Evolutionary conservation across 331 rosid genomes (phyloP).

Genomic region (Quercus lobata): DNA sequence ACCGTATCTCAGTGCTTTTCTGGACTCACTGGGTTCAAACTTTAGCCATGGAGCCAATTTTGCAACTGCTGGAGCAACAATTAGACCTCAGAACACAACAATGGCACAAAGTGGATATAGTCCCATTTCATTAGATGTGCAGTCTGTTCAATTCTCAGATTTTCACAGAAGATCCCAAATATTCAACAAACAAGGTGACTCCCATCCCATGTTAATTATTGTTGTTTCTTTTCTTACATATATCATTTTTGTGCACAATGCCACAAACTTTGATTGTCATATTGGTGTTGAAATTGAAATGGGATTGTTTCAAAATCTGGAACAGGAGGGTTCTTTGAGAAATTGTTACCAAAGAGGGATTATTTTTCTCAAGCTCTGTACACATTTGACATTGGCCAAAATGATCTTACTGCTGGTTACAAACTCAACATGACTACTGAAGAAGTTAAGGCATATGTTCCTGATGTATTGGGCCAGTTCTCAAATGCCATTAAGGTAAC

Average conservation of each 20-base stretch:
- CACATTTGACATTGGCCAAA: constrained; percentile 79
- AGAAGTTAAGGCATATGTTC: constrained; percentile 59
- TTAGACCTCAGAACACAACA: constrained; percentile 66
- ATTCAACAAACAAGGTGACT: constrained; percentile 43
- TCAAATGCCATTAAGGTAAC: constrained; percentile 42
- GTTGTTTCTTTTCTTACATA: not conserved
- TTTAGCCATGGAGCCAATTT: constrained; percentile 72
- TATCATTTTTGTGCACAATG: too few species aligned
- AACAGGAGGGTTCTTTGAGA: constrained; percentile 38
- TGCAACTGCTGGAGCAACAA: constrained; percentile 83
- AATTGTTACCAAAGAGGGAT: constrained; percentile 48
- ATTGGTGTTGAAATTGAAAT: not conserved
- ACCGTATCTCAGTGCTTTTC: constrained; percentile 60
- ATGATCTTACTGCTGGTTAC: constrained; percentile 69
- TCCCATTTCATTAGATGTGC: constrained; percentile 73
- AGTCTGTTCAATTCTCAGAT: constrained; percentile 57
- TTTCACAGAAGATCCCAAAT: constrained; percentile 49
- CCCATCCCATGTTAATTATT: not conserved
- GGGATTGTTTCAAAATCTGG: not conserved
- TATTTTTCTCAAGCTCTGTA: constrained; percentile 52
- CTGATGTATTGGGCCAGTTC: constrained; percentile 49
- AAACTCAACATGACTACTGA: constrained; percentile 52
- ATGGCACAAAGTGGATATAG: constrained; percentile 59
- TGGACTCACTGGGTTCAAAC: constrained; percentile 75
- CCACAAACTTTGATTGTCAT: too few species aligned